A percentile compares a stretch with the other conserved stretches of the same genome.
phyloP scores from a whole-genome alignment of 352 stramenopile genomes.

The Phytophthora sansomeana region DNA sequence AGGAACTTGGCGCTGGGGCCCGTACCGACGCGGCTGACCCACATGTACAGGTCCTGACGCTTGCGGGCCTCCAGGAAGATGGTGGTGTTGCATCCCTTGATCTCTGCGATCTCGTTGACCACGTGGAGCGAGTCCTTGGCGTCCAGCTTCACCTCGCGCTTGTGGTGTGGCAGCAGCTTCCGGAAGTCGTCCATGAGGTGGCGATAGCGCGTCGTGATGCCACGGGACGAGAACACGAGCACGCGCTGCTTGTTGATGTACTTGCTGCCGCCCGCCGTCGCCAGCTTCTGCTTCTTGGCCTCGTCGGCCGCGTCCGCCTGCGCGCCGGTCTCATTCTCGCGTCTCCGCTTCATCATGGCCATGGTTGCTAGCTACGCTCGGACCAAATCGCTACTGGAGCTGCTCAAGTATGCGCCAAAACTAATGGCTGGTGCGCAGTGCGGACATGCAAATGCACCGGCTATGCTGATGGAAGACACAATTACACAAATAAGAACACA shows the following conservation, averaged over 20 bases:
- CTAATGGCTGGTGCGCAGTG: constrained; percentile 37
- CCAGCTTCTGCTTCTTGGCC: constrained; percentile 51
- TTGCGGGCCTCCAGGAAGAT: constrained; percentile 98
- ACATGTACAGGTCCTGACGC: constrained; percentile 99
- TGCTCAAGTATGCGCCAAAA: constrained; percentile 14
- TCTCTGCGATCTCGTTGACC: constrained; percentile 99
- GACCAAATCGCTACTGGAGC: constrained; percentile 13
- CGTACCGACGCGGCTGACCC: constrained; percentile 95
- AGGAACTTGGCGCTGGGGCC: constrained; percentile 98
- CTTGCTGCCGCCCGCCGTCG: constrained; percentile 39
- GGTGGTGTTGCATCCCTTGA: constrained; percentile 98
- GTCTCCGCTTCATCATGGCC: constrained; percentile 57
- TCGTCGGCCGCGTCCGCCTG: constrained; percentile 39
- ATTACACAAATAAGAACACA: neutral
- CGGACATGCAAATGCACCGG: constrained; percentile 7
- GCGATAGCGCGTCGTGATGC: constrained; percentile 95
- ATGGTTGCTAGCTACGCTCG: constrained; percentile 21
- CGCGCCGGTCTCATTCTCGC: constrained; percentile 43
- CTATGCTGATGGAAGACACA: neutral
- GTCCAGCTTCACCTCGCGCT: constrained; percentile 99
- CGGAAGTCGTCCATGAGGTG: constrained; percentile 99
- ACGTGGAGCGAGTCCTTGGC: constrained; percentile 94
- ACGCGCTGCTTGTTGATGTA: constrained; percentile 95
- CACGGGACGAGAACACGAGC: constrained; percentile 93
- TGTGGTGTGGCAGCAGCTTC: constrained; percentile 98